Conservation (phyloP, 1,139 yeast species). For the Suhomyces coccinellae region DNA sequence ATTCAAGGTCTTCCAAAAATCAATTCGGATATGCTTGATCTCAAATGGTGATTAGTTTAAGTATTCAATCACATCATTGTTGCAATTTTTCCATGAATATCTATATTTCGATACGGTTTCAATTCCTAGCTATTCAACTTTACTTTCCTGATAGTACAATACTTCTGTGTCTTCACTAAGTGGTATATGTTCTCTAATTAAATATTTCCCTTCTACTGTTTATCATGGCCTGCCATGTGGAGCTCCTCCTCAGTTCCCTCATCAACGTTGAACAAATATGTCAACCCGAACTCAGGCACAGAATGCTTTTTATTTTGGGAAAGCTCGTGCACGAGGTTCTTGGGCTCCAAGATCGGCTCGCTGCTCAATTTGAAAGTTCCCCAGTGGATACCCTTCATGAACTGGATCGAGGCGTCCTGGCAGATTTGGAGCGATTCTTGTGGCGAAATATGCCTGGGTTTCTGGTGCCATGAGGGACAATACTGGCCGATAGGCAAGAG, state of each 20-base stretch:
- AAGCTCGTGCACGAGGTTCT: slow-evolving; percentile 34
- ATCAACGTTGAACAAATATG: slow-evolving; percentile 38
- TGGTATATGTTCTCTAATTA: too few relatives aligned
- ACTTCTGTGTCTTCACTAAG: too few relatives aligned
- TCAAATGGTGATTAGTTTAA: too few relatives aligned
- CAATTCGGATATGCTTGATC: too few relatives aligned
- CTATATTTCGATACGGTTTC: too few relatives aligned
- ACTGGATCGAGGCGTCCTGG: slow-evolving; percentile 58
- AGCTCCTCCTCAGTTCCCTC: slow-evolving; percentile 6
- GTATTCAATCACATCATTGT: too few relatives aligned
- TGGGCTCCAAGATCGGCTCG: slow-evolving; percentile 86
- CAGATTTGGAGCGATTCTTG: slow-evolving; percentile 70
- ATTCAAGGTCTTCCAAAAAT: too few relatives aligned
- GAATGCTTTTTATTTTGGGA: slow-evolving; percentile 26
- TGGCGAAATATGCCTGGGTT: slow-evolving; percentile 86
- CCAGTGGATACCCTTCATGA: slow-evolving; percentile 90
- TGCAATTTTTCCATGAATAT: too few relatives aligned
- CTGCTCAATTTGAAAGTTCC: slow-evolving; percentile 90
- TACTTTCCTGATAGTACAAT: too few relatives aligned
- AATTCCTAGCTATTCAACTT: too few relatives aligned
- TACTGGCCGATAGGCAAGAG: slow-evolving; percentile 93
- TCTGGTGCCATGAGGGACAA: slow-evolving; percentile 93
- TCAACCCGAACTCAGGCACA: slow-evolving; percentile 46
- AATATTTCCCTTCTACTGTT: background rate
- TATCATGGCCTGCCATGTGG: slow-evolving; percentile 3